phyloP scores from a whole-genome alignment of 805 yeast genomes.

The Sugiyamaella americana region DNA sequence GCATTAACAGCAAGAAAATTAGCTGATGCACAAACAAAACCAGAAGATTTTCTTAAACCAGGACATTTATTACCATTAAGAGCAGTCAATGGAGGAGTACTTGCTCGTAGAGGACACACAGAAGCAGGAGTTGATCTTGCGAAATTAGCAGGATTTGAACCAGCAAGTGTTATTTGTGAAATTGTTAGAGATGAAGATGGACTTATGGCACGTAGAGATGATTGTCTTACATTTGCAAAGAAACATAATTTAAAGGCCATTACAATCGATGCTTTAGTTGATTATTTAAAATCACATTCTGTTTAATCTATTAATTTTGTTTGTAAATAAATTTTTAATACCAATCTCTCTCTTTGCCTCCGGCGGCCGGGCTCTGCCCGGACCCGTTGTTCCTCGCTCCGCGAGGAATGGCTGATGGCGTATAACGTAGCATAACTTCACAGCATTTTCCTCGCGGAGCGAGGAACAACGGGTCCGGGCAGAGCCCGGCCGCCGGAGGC shows the following conservation, averaged over 20 bases:
- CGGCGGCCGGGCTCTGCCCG: too few relatives aligned
- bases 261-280: slow-evolving; percentile 68
- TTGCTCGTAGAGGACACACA: slow-evolving; percentile 87
- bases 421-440: too few relatives aligned
- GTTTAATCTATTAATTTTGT: background rate
- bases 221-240: slow-evolving; percentile 67
- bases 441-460: too few relatives aligned
- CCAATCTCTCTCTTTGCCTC: too few relatives aligned
- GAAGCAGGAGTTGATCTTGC: slow-evolving; percentile 94
- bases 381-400: too few relatives aligned
- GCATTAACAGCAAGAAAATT: slow-evolving; percentile 71
- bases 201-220: slow-evolving; percentile 87
- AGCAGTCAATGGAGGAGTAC: slow-evolving; percentile 80
- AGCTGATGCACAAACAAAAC: slow-evolving; percentile 52
- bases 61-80: slow-evolving; percentile 93
- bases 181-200: slow-evolving; percentile 91
- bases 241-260: slow-evolving; percentile 61
- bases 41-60: slow-evolving; percentile 75
- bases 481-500: too few relatives aligned
- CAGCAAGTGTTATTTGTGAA: slow-evolving; percentile 92
- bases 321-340: too few relatives aligned
- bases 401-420: background rate
- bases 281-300: slow-evolving; percentile 35
- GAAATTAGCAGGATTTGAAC: slow-evolving; percentile 64
- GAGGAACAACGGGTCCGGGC: too few relatives aligned